phyloP scores from a whole-genome alignment of 306 rosid genomes.

The Heteromeles arbutifolia region DNA sequence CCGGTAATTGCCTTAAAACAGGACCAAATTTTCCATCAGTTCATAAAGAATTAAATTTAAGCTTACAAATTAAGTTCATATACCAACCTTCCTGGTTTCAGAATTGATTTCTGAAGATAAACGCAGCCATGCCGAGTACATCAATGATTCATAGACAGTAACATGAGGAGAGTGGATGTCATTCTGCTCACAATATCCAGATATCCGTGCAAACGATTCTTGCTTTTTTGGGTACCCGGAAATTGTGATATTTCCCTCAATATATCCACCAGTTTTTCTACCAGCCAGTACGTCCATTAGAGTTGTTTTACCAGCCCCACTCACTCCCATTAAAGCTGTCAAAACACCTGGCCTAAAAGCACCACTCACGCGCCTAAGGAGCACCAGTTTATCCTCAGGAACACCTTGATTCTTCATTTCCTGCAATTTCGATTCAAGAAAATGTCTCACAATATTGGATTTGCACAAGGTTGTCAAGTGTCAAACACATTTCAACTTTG shows the following conservation, averaged over 20 bases:
- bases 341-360: constrained; percentile 22
- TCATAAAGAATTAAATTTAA: neutral
- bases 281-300: constrained; percentile 23
- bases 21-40: neutral
- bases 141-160: constrained; percentile 51
- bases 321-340: constrained; percentile 24
- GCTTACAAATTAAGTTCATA: neutral
- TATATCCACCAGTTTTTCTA: constrained; percentile 19
- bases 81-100: constrained; percentile 47
- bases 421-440: neutral
- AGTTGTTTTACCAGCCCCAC: constrained; percentile 21
- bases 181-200: constrained; percentile 23
- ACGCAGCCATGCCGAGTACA: constrained; percentile 61
- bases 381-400: constrained; percentile 17
- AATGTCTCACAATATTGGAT: neutral
- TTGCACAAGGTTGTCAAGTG: neutral
- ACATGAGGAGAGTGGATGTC: constrained; percentile 59
- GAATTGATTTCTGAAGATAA: constrained; percentile 38
- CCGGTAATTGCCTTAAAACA: neutral
- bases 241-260: constrained; percentile 9
- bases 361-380: constrained; percentile 13
- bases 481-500: neutral
- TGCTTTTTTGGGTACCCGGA: constrained; percentile 19
- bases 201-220: constrained; percentile 16
- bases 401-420: constrained; percentile 18